Evolutionary conservation across 352 stramenopile species (phyloP).

Genomic region (Phytophthora nicotianae): DNA sequence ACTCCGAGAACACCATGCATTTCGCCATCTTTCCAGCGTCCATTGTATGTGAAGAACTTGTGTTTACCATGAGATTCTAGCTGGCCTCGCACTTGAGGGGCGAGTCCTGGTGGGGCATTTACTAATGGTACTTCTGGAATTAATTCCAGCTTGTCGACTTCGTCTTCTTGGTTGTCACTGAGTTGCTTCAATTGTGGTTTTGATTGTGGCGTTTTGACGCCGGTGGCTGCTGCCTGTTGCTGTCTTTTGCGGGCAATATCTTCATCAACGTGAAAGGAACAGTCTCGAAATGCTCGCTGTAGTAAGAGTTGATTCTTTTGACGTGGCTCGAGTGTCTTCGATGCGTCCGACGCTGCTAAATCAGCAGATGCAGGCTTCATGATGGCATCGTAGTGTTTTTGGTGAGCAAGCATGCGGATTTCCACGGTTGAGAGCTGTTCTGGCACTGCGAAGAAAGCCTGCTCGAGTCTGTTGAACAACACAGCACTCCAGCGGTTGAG

Average conservation of each 20-base stretch:
- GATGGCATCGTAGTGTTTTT: slow-evolving; percentile 47
- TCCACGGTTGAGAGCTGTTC: slow-evolving; percentile 70
- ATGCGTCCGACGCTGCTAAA: slow-evolving; percentile 11
- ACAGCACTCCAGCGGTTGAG: slow-evolving; percentile 73
- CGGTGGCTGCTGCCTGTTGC: slow-evolving; percentile 16
- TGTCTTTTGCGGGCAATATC: slow-evolving; percentile 26
- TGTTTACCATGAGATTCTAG: slow-evolving; percentile 75
- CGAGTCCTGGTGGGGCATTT: slow-evolving; percentile 56
- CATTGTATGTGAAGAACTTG: slow-evolving; percentile 68
- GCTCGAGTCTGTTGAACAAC: slow-evolving; percentile 70
- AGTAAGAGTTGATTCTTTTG: slow-evolving; percentile 67
- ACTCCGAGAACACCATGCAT: slow-evolving; percentile 71
- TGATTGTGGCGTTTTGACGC: slow-evolving; percentile 21
- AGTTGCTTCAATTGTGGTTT: slow-evolving; percentile 27
- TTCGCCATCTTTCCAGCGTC: slow-evolving; percentile 68
- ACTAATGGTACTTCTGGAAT: slow-evolving; percentile 45
- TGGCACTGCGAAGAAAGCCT: slow-evolving; percentile 59
- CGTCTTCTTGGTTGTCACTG: slow-evolving; percentile 44
- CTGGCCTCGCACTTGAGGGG: slow-evolving; percentile 58
- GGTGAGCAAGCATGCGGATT: slow-evolving; percentile 59
- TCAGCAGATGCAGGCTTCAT: slow-evolving; percentile 32
- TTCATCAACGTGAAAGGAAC: slow-evolving; percentile 61
- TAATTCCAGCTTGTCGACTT: slow-evolving; percentile 55
- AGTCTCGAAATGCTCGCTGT: slow-evolving; percentile 68
- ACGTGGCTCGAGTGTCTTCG: slow-evolving; percentile 37